Conservation (phyloP, 805 yeast genomes). For the Metschnikowia koreensis region DNA sequence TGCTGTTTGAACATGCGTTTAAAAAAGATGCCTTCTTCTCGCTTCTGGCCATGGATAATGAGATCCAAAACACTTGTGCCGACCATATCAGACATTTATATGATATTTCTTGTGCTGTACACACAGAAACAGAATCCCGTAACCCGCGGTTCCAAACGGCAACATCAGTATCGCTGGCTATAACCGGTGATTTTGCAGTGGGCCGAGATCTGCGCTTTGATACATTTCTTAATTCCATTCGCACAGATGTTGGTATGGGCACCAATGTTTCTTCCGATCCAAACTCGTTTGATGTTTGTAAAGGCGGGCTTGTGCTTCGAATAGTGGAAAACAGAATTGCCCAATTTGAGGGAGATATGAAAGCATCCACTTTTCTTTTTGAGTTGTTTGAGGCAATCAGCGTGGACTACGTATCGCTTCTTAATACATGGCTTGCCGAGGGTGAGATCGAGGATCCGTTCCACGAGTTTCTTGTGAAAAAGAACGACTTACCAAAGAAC, state of each 20-base stretch:
- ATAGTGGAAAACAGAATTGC: slow-evolving; percentile 59
- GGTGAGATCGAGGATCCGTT: slow-evolving; percentile 78
- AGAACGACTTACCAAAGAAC: slow-evolving; percentile 24
- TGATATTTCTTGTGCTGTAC: slow-evolving; percentile 54
- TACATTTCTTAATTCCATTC: slow-evolving; percentile 36
- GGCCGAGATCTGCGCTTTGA: slow-evolving; percentile 25
- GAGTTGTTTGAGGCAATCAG: slow-evolving; percentile 59
- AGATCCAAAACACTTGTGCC: slow-evolving; percentile 26
- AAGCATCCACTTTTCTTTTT: slow-evolving; percentile 50
- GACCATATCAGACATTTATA: slow-evolving; percentile 52
- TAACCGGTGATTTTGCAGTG: slow-evolving; percentile 6
- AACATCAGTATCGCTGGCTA: slow-evolving; percentile 15
- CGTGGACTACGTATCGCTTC: slow-evolving; percentile 58
- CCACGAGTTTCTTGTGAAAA: slow-evolving; percentile 72
- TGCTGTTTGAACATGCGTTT: slow-evolving; percentile 55
- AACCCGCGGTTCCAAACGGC: slow-evolving; percentile 18
- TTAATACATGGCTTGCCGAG: slow-evolving; percentile 73
- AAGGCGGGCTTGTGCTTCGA: slow-evolving; percentile 75
- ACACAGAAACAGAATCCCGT: slow-evolving; percentile 43
- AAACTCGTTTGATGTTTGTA: slow-evolving; percentile 51
- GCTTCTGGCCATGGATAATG: slow-evolving; percentile 52
- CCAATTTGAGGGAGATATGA: slow-evolving; percentile 62
- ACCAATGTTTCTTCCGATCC: slow-evolving; percentile 49
- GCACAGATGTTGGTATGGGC: slow-evolving; percentile 44
- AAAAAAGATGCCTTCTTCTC: slow-evolving; percentile 50